Evolutionary conservation across 805 yeast genomes (phyloP).

Genomic region (Wickerhamomyces bisporus): DNA sequence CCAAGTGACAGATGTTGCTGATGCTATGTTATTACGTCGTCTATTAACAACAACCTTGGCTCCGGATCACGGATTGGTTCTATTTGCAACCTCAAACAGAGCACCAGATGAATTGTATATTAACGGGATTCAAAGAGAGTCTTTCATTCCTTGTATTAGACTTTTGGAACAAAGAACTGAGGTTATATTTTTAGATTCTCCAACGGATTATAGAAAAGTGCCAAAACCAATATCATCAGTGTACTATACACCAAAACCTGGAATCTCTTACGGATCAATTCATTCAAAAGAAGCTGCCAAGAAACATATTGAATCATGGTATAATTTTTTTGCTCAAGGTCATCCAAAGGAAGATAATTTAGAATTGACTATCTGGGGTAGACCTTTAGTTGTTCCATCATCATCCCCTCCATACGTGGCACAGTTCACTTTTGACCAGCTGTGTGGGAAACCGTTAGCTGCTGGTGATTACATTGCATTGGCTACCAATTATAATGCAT

Average conservation of each 20-base stretch:
- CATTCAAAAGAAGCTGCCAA: conserved; percentile 46
- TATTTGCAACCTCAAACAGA: conserved; percentile 92
- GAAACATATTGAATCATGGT: conserved; percentile 74
- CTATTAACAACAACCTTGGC: conserved; percentile 61
- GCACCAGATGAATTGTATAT: conserved; percentile 91
- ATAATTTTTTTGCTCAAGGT: conserved; percentile 64
- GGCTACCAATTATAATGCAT: conserved; percentile 68
- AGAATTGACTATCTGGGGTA: conserved; percentile 75
- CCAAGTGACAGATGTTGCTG: conserved; percentile 98
- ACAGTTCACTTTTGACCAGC: conserved; percentile 77
- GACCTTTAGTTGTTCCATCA: conserved; percentile 69
- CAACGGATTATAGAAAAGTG: conserved; percentile 88
- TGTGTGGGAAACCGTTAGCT: conserved; percentile 83
- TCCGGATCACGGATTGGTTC: conserved; percentile 72
- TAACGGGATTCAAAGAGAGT: conserved; percentile 89
- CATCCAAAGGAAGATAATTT: conserved; percentile 36
- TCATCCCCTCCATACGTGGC: conserved; percentile 80
- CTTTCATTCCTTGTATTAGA: conserved; percentile 89
- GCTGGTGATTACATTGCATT: conserved; percentile 92
- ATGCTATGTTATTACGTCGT: conserved; percentile 91
- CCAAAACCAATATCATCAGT: conserved; percentile 79
- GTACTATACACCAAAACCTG: conserved; percentile 68
- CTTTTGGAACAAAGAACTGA: conserved; percentile 66
- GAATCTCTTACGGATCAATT: conserved; percentile 46
- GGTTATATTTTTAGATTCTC: conserved; percentile 80